phyloP scores from a whole-genome alignment of 495 filamentous ascomycete genomes.

The Penicillium waksmanii region DNA sequence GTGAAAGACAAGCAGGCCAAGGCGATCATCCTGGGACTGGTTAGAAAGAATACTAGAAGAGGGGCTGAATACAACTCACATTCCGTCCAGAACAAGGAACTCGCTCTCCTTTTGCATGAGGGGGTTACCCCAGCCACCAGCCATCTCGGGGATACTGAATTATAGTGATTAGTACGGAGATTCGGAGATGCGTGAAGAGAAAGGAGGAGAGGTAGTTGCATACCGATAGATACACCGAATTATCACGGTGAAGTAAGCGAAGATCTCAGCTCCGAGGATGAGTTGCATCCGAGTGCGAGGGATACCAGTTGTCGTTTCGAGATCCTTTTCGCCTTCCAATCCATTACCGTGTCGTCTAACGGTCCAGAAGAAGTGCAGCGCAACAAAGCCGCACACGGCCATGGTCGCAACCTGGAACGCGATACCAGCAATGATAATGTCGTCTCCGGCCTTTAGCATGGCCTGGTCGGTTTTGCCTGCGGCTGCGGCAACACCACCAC shows the following conservation, averaged over 20 bases:
- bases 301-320: slow-evolving; percentile 22
- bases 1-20: slow-evolving; percentile 50
- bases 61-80: slow-evolving; percentile 39
- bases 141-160: slow-evolving; percentile 64
- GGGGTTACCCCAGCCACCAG: slow-evolving; percentile 67
- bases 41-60: background rate
- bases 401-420: slow-evolving; percentile 70
- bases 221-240: slow-evolving; percentile 71
- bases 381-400: slow-evolving; percentile 56
- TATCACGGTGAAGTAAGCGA: slow-evolving; percentile 64
- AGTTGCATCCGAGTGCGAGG: slow-evolving; percentile 47
- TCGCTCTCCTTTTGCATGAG: slow-evolving; percentile 69
- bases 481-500: slow-evolving; percentile 60
- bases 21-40: slow-evolving; percentile 47
- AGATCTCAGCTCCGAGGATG: slow-evolving; percentile 53
- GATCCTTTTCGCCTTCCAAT: slow-evolving; percentile 34
- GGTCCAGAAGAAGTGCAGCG: slow-evolving; percentile 52
- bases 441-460: slow-evolving; percentile 47
- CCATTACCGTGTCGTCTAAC: slow-evolving; percentile 41
- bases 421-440: slow-evolving; percentile 74
- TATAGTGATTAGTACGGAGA: slow-evolving; percentile 1
- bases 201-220: background rate
- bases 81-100: slow-evolving; percentile 65
- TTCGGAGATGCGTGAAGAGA: background rate
- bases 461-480: slow-evolving; percentile 26